Percentiles rank a stretch among this genome's conserved stretches.
Conservation (phyloP, 2,329 filamentous ascomycete genomes). For the Scytalidium lignicola region DNA sequence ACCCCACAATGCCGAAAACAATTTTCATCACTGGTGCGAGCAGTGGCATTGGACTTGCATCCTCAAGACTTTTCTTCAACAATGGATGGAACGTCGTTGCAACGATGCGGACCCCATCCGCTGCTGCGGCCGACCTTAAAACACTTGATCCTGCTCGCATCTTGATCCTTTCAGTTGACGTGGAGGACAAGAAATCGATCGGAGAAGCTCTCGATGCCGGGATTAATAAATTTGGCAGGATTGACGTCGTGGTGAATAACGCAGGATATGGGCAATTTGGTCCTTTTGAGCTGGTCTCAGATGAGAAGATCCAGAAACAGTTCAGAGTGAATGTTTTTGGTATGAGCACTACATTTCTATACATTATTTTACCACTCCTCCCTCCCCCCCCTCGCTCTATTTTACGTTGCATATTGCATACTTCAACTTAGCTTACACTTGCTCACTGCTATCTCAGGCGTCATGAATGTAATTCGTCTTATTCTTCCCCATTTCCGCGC, state of each 20-base stretch:
- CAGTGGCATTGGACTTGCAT: neutral
- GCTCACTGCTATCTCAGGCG: too few relatives aligned
- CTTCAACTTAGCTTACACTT: neutral
- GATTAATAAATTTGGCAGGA: neutral
- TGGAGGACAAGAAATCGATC: neutral
- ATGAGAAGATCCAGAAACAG: neutral
- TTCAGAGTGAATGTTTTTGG: neutral
- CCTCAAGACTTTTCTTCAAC: neutral
- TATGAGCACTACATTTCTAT: too few relatives aligned
- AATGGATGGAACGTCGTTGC: neutral
- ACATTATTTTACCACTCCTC: too few relatives aligned
- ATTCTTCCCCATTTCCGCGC: too few relatives aligned
- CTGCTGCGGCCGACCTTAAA: neutral
- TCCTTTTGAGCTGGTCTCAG: neutral
- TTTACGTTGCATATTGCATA: neutral
- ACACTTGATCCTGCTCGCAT: neutral
- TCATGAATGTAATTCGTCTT: too few relatives aligned
- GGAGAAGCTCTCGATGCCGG: neutral
- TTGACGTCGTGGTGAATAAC: neutral
- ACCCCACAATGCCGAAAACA: neutral
- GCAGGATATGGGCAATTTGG: neutral
- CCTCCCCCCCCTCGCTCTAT: too few relatives aligned
- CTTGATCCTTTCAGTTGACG: neutral
- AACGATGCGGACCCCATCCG: neutral
- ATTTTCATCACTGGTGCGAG: neutral